These are phyloP conservation scores for Ogataea hybrid DNA, from an alignment of 1,139 yeast species.

Conservation along the genomic window DNA sequence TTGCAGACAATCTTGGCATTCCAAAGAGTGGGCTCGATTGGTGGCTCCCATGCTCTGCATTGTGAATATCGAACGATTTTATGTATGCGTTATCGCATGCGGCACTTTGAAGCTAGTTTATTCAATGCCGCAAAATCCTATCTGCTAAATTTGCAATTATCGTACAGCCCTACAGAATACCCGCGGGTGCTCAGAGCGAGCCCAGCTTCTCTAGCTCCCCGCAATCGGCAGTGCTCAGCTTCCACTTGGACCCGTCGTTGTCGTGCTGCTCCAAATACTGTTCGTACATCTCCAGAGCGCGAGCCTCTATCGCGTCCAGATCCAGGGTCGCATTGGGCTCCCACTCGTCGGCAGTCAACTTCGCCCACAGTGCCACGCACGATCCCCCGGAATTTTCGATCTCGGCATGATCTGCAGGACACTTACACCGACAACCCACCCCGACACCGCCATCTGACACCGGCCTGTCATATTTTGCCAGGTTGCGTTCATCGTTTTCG, in stretches of 20 bases:
- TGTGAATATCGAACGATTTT: too few species aligned
- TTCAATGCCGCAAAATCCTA: too few species aligned
- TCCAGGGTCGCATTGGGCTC: conserved; percentile 24
- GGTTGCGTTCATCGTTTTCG: conserved; percentile 33
- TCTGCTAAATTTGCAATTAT: background rate
- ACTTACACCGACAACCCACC: conserved; percentile 82
- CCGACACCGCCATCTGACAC: conserved; percentile 39
- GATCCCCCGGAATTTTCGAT: conserved; percentile 54
- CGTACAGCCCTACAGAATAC: background rate
- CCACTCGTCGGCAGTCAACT: conserved; percentile 39
- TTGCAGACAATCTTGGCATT: too few species aligned
- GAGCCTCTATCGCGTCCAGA: conserved; percentile 32
- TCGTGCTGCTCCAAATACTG: conserved; percentile 21
- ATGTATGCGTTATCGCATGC: too few species aligned
- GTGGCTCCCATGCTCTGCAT: too few species aligned
- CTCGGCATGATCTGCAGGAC: conserved; percentile 56
- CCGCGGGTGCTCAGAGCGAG: background rate
- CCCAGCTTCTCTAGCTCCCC: conserved; percentile 12
- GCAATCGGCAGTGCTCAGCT: conserved; percentile 22
- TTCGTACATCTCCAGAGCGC: conserved; percentile 30
- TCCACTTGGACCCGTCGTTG: conserved; percentile 26
- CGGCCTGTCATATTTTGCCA: conserved; percentile 46
- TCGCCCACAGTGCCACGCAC: conserved; percentile 59
- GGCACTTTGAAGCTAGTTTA: too few species aligned
- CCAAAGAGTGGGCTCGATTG: too few species aligned